Percentiles rank a stretch among this genome's conserved stretches.
These are phyloP conservation scores for Coemansia sp. DNA, from an alignment of 192 early-diverging fungal genomes.

Conservation along the genomic window DNA sequence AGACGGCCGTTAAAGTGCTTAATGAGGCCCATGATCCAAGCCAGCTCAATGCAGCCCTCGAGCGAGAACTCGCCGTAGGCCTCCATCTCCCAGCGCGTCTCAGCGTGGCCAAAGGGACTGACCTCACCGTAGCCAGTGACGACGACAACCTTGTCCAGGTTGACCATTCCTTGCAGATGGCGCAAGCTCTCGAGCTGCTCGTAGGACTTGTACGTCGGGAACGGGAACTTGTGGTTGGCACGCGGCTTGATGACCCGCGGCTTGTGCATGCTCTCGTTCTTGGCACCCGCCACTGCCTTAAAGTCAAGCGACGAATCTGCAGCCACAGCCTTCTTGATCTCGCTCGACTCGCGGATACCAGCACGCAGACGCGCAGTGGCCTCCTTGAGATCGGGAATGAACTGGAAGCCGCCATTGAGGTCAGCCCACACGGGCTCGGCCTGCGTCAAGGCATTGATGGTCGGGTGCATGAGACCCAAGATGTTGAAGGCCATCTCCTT, in stretches of 20 bases:
- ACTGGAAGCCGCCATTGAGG: constrained; percentile 91
- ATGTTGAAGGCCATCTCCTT: constrained; percentile 97
- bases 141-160: constrained; percentile 91
- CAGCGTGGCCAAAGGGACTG: constrained; percentile 86
- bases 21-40: constrained; percentile 97
- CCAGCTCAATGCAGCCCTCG: constrained; percentile 89
- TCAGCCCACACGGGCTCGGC: constrained; percentile 91
- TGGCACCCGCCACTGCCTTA: constrained; percentile 76
- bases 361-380: constrained; percentile 11
- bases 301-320: constrained; percentile 80
- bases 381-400: constrained; percentile 60
- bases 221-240: constrained; percentile 95
- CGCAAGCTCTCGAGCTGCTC: constrained; percentile 65
- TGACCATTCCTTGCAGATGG: constrained; percentile 73
- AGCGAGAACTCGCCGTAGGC: constrained; percentile 68
- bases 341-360: constrained; percentile 82
- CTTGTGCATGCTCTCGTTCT: constrained; percentile 64
- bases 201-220: constrained; percentile 67
- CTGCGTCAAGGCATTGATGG: constrained; percentile 72
- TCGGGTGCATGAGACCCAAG: constrained; percentile 83
- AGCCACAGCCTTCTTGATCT: constrained; percentile 84
- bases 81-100: constrained; percentile 99
- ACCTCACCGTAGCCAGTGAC: constrained; percentile 94
- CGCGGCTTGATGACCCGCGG: constrained; percentile 89
- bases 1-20: constrained; percentile 71